A percentile compares a stretch with the other conserved stretches of the same genome.
Conservation (phyloP, 768 basidiomycete species). For the Lentinula sp. region DNA sequence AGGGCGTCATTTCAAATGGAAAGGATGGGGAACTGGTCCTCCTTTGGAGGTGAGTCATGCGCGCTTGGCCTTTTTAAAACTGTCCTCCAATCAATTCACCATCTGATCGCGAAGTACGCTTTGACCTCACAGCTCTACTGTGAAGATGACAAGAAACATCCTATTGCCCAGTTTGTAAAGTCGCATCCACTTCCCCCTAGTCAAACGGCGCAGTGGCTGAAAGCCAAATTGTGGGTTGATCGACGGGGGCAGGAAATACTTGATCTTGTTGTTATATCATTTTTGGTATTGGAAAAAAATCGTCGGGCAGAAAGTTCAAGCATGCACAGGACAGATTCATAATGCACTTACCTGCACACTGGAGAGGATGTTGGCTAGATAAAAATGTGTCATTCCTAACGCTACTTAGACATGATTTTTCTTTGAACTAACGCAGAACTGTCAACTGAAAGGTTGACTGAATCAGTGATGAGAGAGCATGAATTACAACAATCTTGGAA, state of each 20-base stretch:
- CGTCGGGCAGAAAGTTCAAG: constrained; percentile 25
- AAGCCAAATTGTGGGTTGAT: constrained; percentile 26
- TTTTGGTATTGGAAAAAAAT: constrained; percentile 35
- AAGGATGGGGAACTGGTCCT: constrained; percentile 28
- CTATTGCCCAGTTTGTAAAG: constrained; percentile 30
- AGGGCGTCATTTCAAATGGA: constrained; percentile 34
- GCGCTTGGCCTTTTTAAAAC: neutral
- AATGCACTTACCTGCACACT: too few species aligned
- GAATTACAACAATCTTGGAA: neutral
- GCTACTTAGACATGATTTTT: too few species aligned
- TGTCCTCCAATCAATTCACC: neutral
- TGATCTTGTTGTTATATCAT: constrained; percentile 32
- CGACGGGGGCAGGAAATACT: constrained; percentile 26
- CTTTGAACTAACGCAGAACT: too few species aligned
- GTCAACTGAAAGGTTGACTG: too few species aligned
- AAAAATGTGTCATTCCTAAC: too few species aligned
- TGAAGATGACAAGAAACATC: constrained; percentile 24
- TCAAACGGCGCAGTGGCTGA: constrained; percentile 6
- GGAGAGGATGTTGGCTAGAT: neutral
- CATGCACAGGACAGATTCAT: neutral
- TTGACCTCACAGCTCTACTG: constrained; percentile 22
- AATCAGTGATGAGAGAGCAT: neutral
- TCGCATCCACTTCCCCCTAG: constrained; percentile 17
- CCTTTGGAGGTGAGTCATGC: constrained; percentile 23
- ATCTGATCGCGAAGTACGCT: neutral